These are phyloP conservation scores for Aspergillus wentii DNA, from an alignment of 495 filamentous ascomycete species.

Conservation along the genomic window DNA sequence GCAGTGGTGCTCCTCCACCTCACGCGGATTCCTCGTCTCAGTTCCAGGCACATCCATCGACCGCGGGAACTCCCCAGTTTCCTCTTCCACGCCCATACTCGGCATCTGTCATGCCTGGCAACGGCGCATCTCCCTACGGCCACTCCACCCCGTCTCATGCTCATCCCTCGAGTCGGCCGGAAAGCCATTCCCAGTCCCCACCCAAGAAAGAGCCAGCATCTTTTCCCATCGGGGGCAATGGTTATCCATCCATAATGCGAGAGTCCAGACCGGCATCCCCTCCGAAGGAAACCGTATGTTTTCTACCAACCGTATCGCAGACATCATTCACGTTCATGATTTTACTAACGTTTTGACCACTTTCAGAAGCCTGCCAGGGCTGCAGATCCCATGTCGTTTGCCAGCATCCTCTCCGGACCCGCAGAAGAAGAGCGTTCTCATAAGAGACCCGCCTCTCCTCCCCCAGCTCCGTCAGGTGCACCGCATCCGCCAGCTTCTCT, in stretches of 20 bases:
- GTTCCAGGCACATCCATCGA: slow-evolving; percentile 40
- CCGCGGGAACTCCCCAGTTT: slow-evolving; percentile 26
- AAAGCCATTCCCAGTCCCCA: slow-evolving; percentile 41
- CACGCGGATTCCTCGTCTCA: slow-evolving; percentile 38
- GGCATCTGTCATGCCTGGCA: slow-evolving; percentile 30
- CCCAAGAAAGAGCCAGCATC: slow-evolving; percentile 35
- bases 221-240: slow-evolving; percentile 27
- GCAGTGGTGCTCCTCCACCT: slow-evolving; percentile 41
- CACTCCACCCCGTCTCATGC: slow-evolving; percentile 39
- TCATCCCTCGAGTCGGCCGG: slow-evolving; percentile 38
- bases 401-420: slow-evolving; percentile 77
- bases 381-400: slow-evolving; percentile 85
- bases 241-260: slow-evolving; percentile 19
- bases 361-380: slow-evolving; percentile 59
- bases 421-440: slow-evolving; percentile 54
- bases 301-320: too few species aligned
- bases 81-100: slow-evolving; percentile 42
- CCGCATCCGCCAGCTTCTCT: slow-evolving; percentile 9
- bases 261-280: slow-evolving; percentile 30
- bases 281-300: slow-evolving; percentile 36
- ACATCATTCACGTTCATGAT: too few species aligned
- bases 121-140: slow-evolving; percentile 36
- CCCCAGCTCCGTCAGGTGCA: slow-evolving; percentile 10
- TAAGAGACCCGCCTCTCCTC: slow-evolving; percentile 32
- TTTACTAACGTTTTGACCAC: slow-evolving; percentile 3